Conservation (phyloP, 2,329 filamentous ascomycete genomes). For the Pseudogymnoascus sp. region DNA sequence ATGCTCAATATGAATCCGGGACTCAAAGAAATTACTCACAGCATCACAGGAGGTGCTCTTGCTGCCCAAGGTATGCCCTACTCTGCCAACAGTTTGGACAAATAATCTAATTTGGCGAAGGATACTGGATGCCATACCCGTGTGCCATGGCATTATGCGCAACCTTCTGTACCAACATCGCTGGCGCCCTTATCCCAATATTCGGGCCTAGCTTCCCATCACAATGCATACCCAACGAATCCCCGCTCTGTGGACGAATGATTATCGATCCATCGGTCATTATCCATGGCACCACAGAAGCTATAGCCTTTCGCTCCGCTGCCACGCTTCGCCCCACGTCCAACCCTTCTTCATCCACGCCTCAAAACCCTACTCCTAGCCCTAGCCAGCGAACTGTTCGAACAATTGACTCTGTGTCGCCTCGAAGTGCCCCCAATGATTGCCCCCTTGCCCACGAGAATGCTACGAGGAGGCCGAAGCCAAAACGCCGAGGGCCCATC, state of each 20-base stretch:
- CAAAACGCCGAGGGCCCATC: slow-evolving; percentile 16
- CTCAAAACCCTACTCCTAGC: slow-evolving; percentile 13
- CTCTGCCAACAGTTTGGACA: not conserved
- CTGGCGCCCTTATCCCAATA: slow-evolving; percentile 78
- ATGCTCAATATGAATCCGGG: slow-evolving; percentile 73
- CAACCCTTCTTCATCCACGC: slow-evolving; percentile 16
- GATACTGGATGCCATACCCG: slow-evolving; percentile 92
- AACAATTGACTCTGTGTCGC: not conserved
- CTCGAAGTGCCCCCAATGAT: not conserved
- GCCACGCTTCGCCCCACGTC: not conserved
- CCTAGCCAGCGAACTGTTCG: not conserved
- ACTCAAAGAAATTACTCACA: slow-evolving; percentile 82
- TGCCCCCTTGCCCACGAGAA: slow-evolving; percentile 24
- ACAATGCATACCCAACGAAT: slow-evolving; percentile 59
- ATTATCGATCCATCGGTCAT: slow-evolving; percentile 54
- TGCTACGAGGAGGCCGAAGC: slow-evolving; percentile 15
- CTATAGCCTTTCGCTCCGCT: slow-evolving; percentile 34
- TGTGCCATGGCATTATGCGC: slow-evolving; percentile 82
- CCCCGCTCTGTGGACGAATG: slow-evolving; percentile 60
- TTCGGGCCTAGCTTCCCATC: slow-evolving; percentile 78
- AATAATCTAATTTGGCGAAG: slow-evolving; percentile 38
- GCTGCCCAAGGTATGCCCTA: slow-evolving; percentile 67
- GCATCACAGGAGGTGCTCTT: slow-evolving; percentile 88
- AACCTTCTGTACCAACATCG: slow-evolving; percentile 82
- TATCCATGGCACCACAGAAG: slow-evolving; percentile 43